Evolutionary conservation across 108 stramenopile species (phyloP), one percentile per base, ranked within the genome.

Genomic region (Fragilaria crotonensis): DNA sequence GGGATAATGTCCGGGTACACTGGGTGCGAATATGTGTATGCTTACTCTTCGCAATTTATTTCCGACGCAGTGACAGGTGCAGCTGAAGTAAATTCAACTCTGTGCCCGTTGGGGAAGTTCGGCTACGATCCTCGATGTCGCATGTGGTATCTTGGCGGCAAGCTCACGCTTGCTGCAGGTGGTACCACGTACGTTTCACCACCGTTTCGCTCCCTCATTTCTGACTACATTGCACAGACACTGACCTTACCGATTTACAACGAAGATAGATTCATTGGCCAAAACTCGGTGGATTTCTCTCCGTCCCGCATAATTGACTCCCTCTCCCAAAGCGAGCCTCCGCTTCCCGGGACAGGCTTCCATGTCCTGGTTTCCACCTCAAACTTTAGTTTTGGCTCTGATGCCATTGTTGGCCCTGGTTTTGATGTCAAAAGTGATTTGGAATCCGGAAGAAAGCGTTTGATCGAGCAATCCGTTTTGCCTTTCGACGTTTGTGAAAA

Each of bases 41-140:
- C 48, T 45, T 30, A 17, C 9, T 48, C 25, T 21, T 30, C 52
- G 19, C 21, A 25, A 7, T 78, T 33, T 29, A 20, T 2, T 27
- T 73, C 72, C 0, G 59, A 41, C 1, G 65, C 50, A 26, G 71
- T 32, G 33, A 77, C 72, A 56, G 49, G 59, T 20, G 77, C 65
- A 0, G 41, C 59, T 3, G 45, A 49, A 21, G 22, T 70, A 2
- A 62, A 63, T 29, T 72, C 77, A 1, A 59, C 70, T 17, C 69
- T 78, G 11, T 78, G 77, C 33, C 77, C 77, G 30, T 18, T 74
- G 7, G 70, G 77, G 45, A 78, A 78, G 31, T 67, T 57, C 65
- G 77, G 72, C 22, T 74, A 67, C 36, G 77, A 78, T 54, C 56
- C 66, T 52, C 45, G 77, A 52, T 78, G 65, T 45, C 60, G 57